Base-by-base conservation (phyloP, 352 stramenopile species). In the Lagenidium giganteum region DNA sequence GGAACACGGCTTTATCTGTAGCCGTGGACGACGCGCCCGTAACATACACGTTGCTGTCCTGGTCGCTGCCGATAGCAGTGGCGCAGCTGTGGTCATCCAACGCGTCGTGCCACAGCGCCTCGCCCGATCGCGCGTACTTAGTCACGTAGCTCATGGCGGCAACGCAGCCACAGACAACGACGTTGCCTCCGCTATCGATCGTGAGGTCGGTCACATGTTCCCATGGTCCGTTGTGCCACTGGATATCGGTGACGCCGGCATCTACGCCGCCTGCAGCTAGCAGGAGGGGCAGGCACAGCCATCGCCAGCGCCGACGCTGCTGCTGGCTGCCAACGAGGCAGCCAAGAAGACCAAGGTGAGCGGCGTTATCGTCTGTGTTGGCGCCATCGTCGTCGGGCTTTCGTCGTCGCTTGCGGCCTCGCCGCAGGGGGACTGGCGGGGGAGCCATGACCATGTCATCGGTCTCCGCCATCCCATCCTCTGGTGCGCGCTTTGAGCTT, bases 121-220 rank as follows among this genome's bases (percentile, higher is more conserved):
- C 17, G 11, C 51, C 51, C 8, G 16, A n/a, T 4, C 24, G 28
- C 9, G 17, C 21, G 26, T 46, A 54, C 37, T 53, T 60, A 25
- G 38, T 17, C 6, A 54, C 43, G 22, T 50, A 40, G 12, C 20
- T 13, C 2, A 29, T 25, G 0, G 22, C 30, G 1, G 2, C 18
- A 3, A 11, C 29, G 32, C 46, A 61, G 18, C 46, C 46, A 4
- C 45, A 43, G 9, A 56, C 39, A 8, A 61, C 24, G 23, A 61
- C 34, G 29, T 41, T 24, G 8, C 46, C 45, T 1, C 16, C 41
- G 3, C 28, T 22, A 31, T 61, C 52, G 13, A 51, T 20, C 14
- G 28, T 32, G 9, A 32, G 9, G 28, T 32, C 28, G 9, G 9
- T 32, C 9, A 32, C 14, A 14, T 32, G 14, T 14, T 32, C 28